Conservation (phyloP, 2,329 filamentous ascomycete genomes). For the Karstenula rhodostoma region DNA sequence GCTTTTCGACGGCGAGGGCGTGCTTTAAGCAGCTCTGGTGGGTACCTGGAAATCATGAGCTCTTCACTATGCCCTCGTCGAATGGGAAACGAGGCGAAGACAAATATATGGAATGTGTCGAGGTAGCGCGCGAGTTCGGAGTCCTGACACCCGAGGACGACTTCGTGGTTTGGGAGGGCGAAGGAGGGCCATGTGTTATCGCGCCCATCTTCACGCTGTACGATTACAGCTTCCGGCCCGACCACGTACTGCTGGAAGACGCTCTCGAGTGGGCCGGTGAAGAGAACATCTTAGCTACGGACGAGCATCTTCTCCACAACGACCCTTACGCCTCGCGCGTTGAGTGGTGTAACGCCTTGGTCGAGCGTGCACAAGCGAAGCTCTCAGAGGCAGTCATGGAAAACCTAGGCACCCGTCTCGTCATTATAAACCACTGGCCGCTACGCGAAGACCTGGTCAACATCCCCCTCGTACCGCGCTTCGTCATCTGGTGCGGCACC, state of each 20-base stretch:
- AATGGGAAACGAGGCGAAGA: slow-evolving; percentile 55
- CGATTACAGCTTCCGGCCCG: slow-evolving; percentile 66
- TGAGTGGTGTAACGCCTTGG: slow-evolving; percentile 55
- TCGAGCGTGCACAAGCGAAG: slow-evolving; percentile 52
- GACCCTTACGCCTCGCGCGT: slow-evolving; percentile 55
- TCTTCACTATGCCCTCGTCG: slow-evolving; percentile 60
- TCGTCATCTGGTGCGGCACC: slow-evolving; percentile 58
- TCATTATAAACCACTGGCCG: slow-evolving; percentile 59
- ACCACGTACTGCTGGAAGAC: slow-evolving; percentile 56
- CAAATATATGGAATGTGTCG: slow-evolving; percentile 65
- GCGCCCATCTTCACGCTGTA: slow-evolving; percentile 67
- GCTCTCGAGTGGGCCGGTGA: slow-evolving; percentile 58
- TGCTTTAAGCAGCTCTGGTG: slow-evolving; percentile 61
- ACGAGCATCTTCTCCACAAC: slow-evolving; percentile 56
- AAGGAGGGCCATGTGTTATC: slow-evolving; percentile 58
- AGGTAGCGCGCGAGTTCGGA: slow-evolving; percentile 60
- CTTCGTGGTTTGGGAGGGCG: slow-evolving; percentile 62
- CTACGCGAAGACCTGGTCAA: slow-evolving; percentile 55
- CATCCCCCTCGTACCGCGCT: slow-evolving; percentile 53
- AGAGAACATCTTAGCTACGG: slow-evolving; percentile 55
- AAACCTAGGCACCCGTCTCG: slow-evolving; percentile 45
- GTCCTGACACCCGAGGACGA: slow-evolving; percentile 66
- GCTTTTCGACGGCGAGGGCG: slow-evolving; percentile 50
- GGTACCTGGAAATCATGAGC: slow-evolving; percentile 66
- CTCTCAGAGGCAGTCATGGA: slow-evolving; percentile 44